Conservation (phyloP, 2,329 filamentous ascomycete genomes). For the Grosmannia clavigera region DNA sequence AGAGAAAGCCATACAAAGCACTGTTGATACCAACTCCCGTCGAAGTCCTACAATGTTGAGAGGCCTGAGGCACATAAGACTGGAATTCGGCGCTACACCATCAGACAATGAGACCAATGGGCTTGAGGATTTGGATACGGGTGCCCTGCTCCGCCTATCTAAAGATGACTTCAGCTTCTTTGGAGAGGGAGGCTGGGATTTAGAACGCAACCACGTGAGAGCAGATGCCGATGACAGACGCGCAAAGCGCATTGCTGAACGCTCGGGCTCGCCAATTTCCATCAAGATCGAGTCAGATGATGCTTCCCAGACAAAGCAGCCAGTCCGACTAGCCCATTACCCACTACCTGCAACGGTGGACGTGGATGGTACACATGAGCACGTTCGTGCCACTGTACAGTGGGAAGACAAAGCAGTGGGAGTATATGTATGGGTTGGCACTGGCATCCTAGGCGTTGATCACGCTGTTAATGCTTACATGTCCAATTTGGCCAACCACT, state of each 20-base stretch:
- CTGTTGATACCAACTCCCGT: constrained; percentile 13
- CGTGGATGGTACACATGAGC: constrained; percentile 1
- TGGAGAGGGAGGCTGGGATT: constrained; percentile 17
- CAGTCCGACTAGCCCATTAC: constrained; percentile 5
- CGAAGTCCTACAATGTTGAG: constrained; percentile 30
- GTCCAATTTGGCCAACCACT: constrained; percentile 23
- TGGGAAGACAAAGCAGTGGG: constrained; percentile 15
- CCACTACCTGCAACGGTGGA: constrained; percentile 2
- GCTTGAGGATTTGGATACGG: constrained; percentile 25
- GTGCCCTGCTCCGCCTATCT: constrained; percentile 26
- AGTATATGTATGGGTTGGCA: constrained; percentile 29
- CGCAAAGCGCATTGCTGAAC: no score
- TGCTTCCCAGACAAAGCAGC: constrained; percentile 6
- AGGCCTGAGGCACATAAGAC: constrained; percentile 39
- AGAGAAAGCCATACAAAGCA: constrained; percentile 30
- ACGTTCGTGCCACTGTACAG: constrained; percentile 15
- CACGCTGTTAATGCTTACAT: constrained; percentile 35
- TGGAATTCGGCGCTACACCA: constrained; percentile 36
- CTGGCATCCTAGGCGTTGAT: constrained; percentile 19
- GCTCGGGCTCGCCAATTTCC: no score
- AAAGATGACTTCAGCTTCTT: constrained; percentile 36
- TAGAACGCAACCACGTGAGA: neutral
- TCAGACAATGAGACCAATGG: constrained; percentile 20
- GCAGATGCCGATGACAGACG: neutral
- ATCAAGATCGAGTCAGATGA: neutral